Evolutionary conservation across 78 protist genomes (phyloP), one percentile per base, ranked within the genome.

Genomic region (Trichosphaerium sp.): DNA sequence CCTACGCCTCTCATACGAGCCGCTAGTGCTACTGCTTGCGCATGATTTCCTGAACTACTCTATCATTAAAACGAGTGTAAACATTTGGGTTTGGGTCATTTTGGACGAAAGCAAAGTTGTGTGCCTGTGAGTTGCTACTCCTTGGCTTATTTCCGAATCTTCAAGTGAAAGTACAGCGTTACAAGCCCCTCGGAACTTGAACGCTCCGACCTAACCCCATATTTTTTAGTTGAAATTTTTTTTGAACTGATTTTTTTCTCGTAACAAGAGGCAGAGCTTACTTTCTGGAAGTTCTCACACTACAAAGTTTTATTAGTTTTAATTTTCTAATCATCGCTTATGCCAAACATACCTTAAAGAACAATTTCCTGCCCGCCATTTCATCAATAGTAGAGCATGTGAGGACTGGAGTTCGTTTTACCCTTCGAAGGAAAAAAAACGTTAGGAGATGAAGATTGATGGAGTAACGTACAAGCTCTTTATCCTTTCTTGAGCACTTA

Each of bases 1-100:
- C n/a, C n/a, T 8, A 69, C 23, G 12, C 72, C 65, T 28, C 47
- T 65, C 26, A 65, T n/a, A 32, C 42, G 35, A 28, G 88, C 80
- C 25, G 88, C 88, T 1, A 60, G 41, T 39, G 89, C 82, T 21
- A 87, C 44, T 12, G 88, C 92, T 47, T 83, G 88, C 14, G 76
- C 92, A 44, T 85, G 89, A 56, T 87, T 87, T 25, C 92, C 92
- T 32, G 65, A 40, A 39, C 68, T 43, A n/a, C n/a, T n/a, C n/a
- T n/a, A n/a, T n/a, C n/a, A n/a, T n/a, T n/a, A n/a, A n/a, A n/a
- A n/a, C n/a, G 54, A 60, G 75, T 2, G 75, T 70, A 10, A 70
- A 35, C 23, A 70, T 48, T 10, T 4, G 62, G 52, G n/a, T n/a
- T n/a, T n/a, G n/a, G n/a, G n/a, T n/a, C n/a, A n/a, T n/a, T n/a